Percentiles rank a stretch among this genome's conserved stretches.
Conservation (phyloP, 805 yeast species). For the Metschnikowia cerradonensis region DNA sequence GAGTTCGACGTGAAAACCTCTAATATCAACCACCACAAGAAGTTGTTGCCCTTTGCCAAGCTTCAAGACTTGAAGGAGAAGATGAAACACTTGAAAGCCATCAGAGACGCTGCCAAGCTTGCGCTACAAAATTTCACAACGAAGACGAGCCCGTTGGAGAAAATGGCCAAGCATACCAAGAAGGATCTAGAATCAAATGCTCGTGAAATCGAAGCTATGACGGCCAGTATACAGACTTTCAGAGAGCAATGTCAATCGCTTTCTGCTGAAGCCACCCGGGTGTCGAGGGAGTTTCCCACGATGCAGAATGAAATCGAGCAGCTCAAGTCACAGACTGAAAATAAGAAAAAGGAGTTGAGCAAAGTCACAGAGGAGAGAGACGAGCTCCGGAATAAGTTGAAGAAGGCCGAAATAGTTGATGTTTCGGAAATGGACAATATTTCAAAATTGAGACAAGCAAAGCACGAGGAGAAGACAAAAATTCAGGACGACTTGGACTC, state of each 20-base stretch:
- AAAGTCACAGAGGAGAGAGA: slow-evolving; percentile 10
- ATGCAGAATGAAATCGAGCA: slow-evolving; percentile 12
- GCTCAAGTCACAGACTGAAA: slow-evolving; percentile 12
- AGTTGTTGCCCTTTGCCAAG: slow-evolving; percentile 39
- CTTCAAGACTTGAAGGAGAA: slow-evolving; percentile 34
- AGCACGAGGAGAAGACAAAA: slow-evolving; percentile 22
- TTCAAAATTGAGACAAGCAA: slow-evolving; percentile 7
- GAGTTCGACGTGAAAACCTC: slow-evolving; percentile 43
- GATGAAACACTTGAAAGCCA: slow-evolving; percentile 29
- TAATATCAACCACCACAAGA: slow-evolving; percentile 37
- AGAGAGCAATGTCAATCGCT: slow-evolving; percentile 5
- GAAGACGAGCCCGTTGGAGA: slow-evolving; percentile 23
- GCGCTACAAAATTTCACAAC: slow-evolving; percentile 25
- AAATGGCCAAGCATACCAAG: slow-evolving; percentile 1
- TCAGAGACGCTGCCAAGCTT: slow-evolving; percentile 33
- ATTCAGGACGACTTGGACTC: slow-evolving; percentile 23
- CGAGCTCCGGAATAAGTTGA: slow-evolving; percentile 7
- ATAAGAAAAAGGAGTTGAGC: slow-evolving; percentile 13
- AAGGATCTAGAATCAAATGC: neutral
- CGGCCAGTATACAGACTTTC: slow-evolving; percentile 1
- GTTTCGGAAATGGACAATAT: slow-evolving; percentile 5
- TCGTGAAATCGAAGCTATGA: neutral
- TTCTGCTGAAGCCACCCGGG: neutral
- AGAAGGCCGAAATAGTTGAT: slow-evolving; percentile 9
- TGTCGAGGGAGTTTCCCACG: slow-evolving; percentile 1